Percentiles rank a stretch among this genome's conserved stretches.
These are phyloP conservation scores for Coemansia sp. DNA, from an alignment of 192 early-diverging fungal genomes.

Conservation along the genomic window DNA sequence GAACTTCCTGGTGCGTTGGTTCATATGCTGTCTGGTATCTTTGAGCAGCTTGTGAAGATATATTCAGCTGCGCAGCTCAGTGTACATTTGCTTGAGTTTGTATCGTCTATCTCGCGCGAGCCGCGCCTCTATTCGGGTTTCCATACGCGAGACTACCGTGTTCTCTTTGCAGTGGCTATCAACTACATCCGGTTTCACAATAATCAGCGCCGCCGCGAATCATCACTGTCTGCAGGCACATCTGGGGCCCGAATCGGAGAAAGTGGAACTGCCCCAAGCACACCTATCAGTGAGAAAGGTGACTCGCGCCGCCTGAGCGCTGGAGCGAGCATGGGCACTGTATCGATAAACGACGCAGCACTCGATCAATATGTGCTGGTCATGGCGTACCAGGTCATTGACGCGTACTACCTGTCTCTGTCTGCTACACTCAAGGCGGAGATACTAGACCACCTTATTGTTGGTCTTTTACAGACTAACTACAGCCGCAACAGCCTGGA, in stretches of 20 bases:
- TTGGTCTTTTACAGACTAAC: constrained; percentile 68
- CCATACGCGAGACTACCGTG: constrained; percentile 73
- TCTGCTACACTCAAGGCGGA: constrained; percentile 70
- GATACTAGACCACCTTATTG: constrained; percentile 79
- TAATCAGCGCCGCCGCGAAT: constrained; percentile 41
- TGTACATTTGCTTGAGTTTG: constrained; percentile 87
- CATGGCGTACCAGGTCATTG: constrained; percentile 92
- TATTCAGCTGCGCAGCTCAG: constrained; percentile 75
- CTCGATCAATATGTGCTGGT: constrained; percentile 78
- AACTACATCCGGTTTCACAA: constrained; percentile 72
- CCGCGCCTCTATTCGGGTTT: constrained; percentile 79
- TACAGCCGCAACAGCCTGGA: constrained; percentile 60
- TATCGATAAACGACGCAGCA: constrained; percentile 37
- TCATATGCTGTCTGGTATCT: constrained; percentile 67
- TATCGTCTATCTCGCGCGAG: constrained; percentile 79
- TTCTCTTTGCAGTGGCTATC: constrained; percentile 87
- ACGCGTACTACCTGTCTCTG: constrained; percentile 84
- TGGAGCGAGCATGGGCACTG: neutral
- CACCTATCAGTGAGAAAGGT: neutral
- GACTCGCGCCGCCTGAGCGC: constrained; percentile 26
- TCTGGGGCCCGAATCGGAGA: neutral
- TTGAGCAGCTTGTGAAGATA: constrained; percentile 77
- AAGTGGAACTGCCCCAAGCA: neutral
- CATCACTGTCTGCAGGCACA: constrained; percentile 8
- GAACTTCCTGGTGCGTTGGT: constrained; percentile 78